Evolutionary conservation across 768 basidiomycete genomes (phyloP).

Genomic region (Infundibulicybe gibba): DNA sequence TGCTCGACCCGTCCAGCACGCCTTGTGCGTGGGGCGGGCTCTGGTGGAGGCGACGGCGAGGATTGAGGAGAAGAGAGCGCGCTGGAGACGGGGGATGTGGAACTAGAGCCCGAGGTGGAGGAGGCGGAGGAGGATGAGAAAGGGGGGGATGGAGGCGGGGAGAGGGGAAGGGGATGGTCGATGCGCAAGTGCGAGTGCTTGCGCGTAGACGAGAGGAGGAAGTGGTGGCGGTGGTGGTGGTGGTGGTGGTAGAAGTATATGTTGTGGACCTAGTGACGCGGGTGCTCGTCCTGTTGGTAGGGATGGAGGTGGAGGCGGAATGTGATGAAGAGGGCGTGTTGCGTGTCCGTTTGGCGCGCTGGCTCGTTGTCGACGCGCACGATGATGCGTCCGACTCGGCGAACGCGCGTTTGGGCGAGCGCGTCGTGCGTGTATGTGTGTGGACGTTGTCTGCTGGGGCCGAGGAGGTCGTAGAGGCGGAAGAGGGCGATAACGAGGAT

Average conservation of each 20-base stretch:
- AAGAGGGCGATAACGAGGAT: constrained; percentile 18
- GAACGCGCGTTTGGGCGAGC: constrained; percentile 34
- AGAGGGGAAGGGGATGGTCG: constrained; percentile 16
- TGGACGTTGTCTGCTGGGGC: not conserved
- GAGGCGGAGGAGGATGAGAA: constrained; percentile 21
- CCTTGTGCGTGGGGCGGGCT: constrained; percentile 6
- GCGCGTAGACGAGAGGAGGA: constrained; percentile 3
- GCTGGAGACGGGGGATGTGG: constrained; percentile 5
- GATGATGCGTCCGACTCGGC: constrained; percentile 25
- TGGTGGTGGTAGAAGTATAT: constrained; percentile 6
- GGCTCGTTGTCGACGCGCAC: constrained; percentile 3
- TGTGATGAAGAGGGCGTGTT: not conserved
- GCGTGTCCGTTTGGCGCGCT: constrained; percentile 7
- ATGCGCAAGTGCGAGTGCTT: too few relatives aligned
- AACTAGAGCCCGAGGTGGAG: constrained; percentile 15
- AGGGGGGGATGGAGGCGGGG: constrained; percentile 4
- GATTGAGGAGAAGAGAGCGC: constrained; percentile 1
- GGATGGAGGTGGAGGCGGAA: not conserved
- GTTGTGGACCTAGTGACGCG: constrained; percentile 10
- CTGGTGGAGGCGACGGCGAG: constrained; percentile 15
- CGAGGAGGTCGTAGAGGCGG: constrained; percentile 4
- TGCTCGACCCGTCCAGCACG: not conserved
- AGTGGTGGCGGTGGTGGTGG: constrained; percentile 10
- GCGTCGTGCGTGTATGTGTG: constrained; percentile 26
- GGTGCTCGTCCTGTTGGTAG: not conserved